phyloP scores from a whole-genome alignment of 192 early-diverging fungal genomes.

The Rhizoclosmatium globosum region DNA sequence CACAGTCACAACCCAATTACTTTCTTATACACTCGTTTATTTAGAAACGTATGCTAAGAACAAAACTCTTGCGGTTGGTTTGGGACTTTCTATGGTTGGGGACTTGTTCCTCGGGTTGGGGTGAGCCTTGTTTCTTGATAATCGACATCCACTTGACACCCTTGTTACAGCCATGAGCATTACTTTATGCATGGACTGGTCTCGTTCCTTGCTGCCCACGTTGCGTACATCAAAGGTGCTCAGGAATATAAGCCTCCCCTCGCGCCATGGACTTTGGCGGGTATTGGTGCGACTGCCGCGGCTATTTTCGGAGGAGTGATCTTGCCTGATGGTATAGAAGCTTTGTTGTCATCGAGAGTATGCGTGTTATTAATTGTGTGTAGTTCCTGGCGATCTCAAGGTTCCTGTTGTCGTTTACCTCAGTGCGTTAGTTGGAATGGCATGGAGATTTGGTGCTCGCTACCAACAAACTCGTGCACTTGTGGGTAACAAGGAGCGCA shows the following conservation, averaged over 20 bases:
- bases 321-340: neutral
- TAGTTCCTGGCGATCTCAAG: neutral
- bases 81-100: neutral
- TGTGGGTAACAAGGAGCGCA: neutral
- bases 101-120: conserved; percentile 11
- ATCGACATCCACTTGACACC: neutral
- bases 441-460: conserved; percentile 5
- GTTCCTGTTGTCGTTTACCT: conserved; percentile 3
- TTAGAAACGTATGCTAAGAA: neutral
- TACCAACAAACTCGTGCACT: neutral
- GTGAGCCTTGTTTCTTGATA: neutral
- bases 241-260: conserved; percentile 9
- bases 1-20: neutral
- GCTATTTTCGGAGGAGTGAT: neutral
- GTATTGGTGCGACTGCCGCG: neutral
- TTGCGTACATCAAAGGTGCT: conserved; percentile 15
- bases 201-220: conserved; percentile 1
- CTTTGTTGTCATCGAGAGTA: neutral
- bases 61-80: neutral
- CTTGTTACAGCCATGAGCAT: neutral
- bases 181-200: conserved; percentile 24
- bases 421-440: neutral
- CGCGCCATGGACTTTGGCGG: neutral
- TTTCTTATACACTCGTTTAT: neutral
- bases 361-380: neutral